Evolutionary conservation across 441 rosid genomes (phyloP), one percentile per base, ranked within the genome.

Genomic region (Populus hybrid): DNA sequence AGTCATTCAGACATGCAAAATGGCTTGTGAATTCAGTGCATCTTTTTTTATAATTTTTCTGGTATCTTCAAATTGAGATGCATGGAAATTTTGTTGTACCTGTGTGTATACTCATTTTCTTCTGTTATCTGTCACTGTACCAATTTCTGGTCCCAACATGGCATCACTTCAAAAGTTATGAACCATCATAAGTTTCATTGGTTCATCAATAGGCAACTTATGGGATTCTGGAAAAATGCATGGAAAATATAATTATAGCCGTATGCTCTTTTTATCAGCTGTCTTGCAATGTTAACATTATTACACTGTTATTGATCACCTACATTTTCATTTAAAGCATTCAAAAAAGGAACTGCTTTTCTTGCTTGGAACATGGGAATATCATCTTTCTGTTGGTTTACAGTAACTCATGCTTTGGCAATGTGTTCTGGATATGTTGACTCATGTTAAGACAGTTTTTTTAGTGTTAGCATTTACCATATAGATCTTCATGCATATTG

Each of bases 321-420:
- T 46, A 46, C 12, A 46, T 46, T 14, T 46, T 46, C 57, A 64
- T 12, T 10, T 30, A 14, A 63, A 73, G 21, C 68, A 73, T 26
- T 18, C 23, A 61, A 42, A 3, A 23, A 14, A 9, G 24, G 16
- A 65, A 23, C 23, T 26, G 36, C 28, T 5, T 18, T 40, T 6
- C 36, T 40, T 74, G 63, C 63, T 35, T 40, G 38, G 36, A 11
- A 26, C 78, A 67, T 10, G 46, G 42, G 12, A 65, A 75, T 67
- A n/a, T 12, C n/a, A 30, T 23, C 32, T 38, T 61, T 79, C 54
- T 70, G 28, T 68, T 70, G n/a, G 61, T 79, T 79, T 67, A 66
- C 59, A 34, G n/a, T 57, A 21, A 10, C 71, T 7, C 57, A 67
- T 18, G 23, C 72, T 24, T 74, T 42, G 38, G 57, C 64, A 46